phyloP scores from a whole-genome alignment of 208 protist species.

The Strigomonas culicis region DNA sequence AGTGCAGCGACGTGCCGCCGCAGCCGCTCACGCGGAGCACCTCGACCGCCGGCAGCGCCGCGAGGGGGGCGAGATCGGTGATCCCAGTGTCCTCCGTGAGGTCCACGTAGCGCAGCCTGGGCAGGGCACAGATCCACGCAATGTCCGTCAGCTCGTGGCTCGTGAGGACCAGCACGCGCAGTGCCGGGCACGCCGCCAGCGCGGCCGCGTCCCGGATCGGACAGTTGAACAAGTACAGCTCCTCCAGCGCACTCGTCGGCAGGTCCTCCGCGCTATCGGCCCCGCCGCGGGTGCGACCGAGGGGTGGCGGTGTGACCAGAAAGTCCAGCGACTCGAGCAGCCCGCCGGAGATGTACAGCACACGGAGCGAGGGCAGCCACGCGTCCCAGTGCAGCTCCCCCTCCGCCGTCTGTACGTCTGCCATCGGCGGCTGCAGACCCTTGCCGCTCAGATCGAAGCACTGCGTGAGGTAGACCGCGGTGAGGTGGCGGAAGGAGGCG shows the following conservation, averaged over 20 bases:
- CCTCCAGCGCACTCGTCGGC: too few relatives aligned
- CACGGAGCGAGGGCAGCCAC: constrained; percentile 3
- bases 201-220: background rate
- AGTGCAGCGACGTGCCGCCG: background rate
- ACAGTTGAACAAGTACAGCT: too few relatives aligned
- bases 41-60: background rate
- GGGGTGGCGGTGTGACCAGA: too few relatives aligned
- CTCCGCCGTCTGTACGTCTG: too few relatives aligned
- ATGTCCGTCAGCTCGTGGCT: too few relatives aligned
- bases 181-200: background rate
- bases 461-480: constrained; percentile 12
- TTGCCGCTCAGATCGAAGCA: constrained; percentile 9
- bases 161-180: too few relatives aligned
- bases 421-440: background rate
- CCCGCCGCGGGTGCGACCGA: too few relatives aligned
- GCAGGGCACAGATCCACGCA: too few relatives aligned
- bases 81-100: background rate
- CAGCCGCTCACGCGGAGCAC: background rate
- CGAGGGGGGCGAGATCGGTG: background rate
- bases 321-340: too few relatives aligned
- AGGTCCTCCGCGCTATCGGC: too few relatives aligned
- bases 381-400: too few relatives aligned
- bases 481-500: background rate
- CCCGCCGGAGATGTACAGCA: background rate
- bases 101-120: too few relatives aligned